Evolutionary conservation across 805 yeast genomes (phyloP).

Genomic region (Candida boleticola): DNA sequence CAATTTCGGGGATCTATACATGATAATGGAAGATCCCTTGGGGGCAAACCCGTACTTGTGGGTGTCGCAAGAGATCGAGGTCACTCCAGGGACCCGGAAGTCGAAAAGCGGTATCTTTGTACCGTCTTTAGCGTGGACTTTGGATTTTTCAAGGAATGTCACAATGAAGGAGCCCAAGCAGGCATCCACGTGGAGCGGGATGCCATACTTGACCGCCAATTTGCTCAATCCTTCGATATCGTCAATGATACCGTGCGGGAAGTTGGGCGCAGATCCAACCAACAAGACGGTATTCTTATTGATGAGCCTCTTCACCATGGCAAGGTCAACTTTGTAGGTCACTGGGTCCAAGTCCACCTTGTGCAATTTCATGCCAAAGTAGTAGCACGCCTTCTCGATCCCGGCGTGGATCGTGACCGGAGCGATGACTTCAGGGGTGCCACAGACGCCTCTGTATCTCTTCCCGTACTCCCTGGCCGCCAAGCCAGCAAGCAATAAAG

Average conservation of each 20-base stretch:
- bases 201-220: conserved; percentile 60
- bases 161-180: conserved; percentile 92
- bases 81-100: conserved; percentile 84
- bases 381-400: conserved; percentile 86
- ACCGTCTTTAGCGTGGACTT: conserved; percentile 41
- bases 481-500: conserved; percentile 78
- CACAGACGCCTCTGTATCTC: conserved; percentile 51
- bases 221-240: conserved; percentile 72
- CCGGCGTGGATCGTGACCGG: conserved; percentile 95
- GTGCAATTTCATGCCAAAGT: conserved; percentile 81
- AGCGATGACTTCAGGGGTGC: conserved; percentile 80
- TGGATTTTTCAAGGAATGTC: conserved; percentile 67
- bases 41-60: conserved; percentile 99
- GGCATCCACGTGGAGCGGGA: conserved; percentile 94
- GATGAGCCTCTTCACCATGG: conserved; percentile 60
- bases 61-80: conserved; percentile 98
- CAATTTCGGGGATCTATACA: conserved; percentile 72
- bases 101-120: conserved; percentile 60
- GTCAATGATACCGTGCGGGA: conserved; percentile 94
- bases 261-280: conserved; percentile 95
- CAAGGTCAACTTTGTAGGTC: conserved; percentile 65
- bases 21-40: conserved; percentile 88
- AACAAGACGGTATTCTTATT: conserved; percentile 78
- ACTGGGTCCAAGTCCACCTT: conserved; percentile 73
- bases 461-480: conserved; percentile 81